Percentiles rank a stretch among this genome's conserved stretches.
These are phyloP conservation scores for Cyamopsis tetragonoloba DNA, from an alignment of 306 rosid genomes.

Conservation along the genomic window DNA sequence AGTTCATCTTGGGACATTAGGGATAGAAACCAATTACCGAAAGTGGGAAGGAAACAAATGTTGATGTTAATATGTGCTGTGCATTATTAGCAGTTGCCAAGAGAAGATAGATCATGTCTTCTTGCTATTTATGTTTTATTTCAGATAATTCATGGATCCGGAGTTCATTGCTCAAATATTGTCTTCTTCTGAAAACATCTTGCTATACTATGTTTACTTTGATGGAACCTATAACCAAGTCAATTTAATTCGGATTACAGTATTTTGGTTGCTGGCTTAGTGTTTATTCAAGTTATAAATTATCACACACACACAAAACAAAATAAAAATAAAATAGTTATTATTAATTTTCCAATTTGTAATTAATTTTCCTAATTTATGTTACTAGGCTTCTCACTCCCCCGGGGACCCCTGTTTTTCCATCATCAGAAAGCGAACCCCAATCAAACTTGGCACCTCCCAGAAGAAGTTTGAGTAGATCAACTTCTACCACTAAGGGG, in stretches of 20 bases:
- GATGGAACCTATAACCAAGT: neutral
- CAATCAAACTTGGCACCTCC: slow-evolving; percentile 47
- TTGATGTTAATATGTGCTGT: neutral
- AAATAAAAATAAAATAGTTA: neutral
- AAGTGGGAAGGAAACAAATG: neutral
- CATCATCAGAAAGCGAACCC: slow-evolving; percentile 64
- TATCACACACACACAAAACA: neutral
- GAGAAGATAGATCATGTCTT: neutral
- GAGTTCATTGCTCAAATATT: neutral
- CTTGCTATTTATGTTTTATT: neutral
- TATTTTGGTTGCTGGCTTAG: neutral
- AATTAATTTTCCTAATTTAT: slow-evolving; percentile 18
- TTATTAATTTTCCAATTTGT: slow-evolving; percentile 16
- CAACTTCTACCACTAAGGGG: slow-evolving; percentile 67
- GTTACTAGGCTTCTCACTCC: slow-evolving; percentile 94
- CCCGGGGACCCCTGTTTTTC: slow-evolving; percentile 85
- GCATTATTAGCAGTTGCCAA: neutral
- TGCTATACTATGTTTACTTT: neutral
- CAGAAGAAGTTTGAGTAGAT: slow-evolving; percentile 55
- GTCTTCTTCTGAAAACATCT: neutral
- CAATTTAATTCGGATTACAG: neutral
- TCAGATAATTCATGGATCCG: slow-evolving; percentile 12
- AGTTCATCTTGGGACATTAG: too few relatives aligned
- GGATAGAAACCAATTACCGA: neutral
- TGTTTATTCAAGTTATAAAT: slow-evolving; percentile 2